Base-by-base conservation (phyloP, 257 asterid genomes). In the Forsythia suspensa region DNA sequence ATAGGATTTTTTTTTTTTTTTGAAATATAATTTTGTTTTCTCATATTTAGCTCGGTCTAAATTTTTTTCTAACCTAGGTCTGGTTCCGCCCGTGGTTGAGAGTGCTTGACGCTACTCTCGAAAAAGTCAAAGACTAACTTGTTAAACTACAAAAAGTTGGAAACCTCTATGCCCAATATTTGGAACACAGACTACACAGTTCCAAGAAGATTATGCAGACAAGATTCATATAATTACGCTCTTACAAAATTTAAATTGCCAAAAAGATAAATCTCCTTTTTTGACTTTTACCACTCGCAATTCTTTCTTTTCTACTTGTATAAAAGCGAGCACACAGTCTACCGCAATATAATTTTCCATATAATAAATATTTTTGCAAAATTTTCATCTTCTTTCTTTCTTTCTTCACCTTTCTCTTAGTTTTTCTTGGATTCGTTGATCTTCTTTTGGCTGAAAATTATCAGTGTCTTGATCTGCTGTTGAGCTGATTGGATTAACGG, bases 361-460 rank as follows among this genome's bases (percentile, higher is more conserved):
- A 63, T 29, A 63, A 65, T 75, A 73, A 71, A 55, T 74, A 75
- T 80, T 83, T 79, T 78, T 83, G 79, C 42, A 71, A 66, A n/a
- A 29, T 29, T 29, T 29, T 29, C 34, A 29, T 29, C 24, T 24
- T 24, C 24, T 29, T 29, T 29, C 34, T 29, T 59, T 59, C 0
- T 73, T 65, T 74, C 80, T 86, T 79, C 34, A 29, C 34, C 34
- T 84, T 36, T 72, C 74, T 83, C 79, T 90, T 80, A 79, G 84
- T 77, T 80, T 89, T 94, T 89, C 94, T 78, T 81, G 57, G 86
- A 89, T 94, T 91, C 82, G 95, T 85, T 92, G 97, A 94, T 92
- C 96, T 94, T 85, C 95, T 87, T 76, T 75, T 81, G 63, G 75
- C 82, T 83, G 59, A 46, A 66, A 84, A 76, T 80, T 16, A 77